Percentiles rank a stretch among this genome's conserved stretches.
These are phyloP conservation scores for Chaetoscypha palmicola DNA, from an alignment of 2,329 filamentous ascomycete species.

Conservation along the genomic window DNA sequence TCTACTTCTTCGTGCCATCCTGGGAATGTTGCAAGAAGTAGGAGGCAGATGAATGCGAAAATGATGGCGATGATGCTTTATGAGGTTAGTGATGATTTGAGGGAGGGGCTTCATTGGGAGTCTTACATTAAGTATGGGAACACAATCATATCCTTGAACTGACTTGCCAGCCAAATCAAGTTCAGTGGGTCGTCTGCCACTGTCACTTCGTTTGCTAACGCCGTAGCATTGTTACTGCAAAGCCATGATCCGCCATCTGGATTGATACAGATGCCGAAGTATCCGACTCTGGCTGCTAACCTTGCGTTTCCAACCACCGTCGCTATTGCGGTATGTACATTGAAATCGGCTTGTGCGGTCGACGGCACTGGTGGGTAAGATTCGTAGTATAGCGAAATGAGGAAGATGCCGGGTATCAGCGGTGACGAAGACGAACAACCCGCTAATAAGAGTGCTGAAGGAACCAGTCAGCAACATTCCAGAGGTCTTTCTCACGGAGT, in stretches of 20 bases:
- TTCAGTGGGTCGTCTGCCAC: constrained; percentile 95
- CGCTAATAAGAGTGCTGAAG: constrained; percentile 74
- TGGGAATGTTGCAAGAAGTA: constrained; percentile 92
- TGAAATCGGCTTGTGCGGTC: constrained; percentile 85
- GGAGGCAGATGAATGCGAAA: constrained; percentile 91
- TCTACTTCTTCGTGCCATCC: constrained; percentile 94
- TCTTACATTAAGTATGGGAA: constrained; percentile 91
- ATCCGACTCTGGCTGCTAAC: constrained; percentile 87
- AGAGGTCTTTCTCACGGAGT: constrained; percentile 16
- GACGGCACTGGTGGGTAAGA: constrained; percentile 75
- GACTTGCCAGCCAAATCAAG: constrained; percentile 90
- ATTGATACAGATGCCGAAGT: constrained; percentile 96
- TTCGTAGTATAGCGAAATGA: constrained; percentile 93
- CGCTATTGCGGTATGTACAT: constrained; percentile 73
- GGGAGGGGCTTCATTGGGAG: too few relatives aligned
- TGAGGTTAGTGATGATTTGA: too few relatives aligned
- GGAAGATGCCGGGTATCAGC: constrained; percentile 89
- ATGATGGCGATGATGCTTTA: constrained; percentile 93
- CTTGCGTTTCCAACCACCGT: constrained; percentile 83
- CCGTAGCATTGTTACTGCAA: constrained; percentile 95
- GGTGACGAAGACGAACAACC: constrained; percentile 96
- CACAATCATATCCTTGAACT: constrained; percentile 97
- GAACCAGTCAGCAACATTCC: constrained; percentile 13
- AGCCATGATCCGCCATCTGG: constrained; percentile 85
- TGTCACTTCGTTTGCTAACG: constrained; percentile 79